Base-by-base conservation (phyloP, 2,329 filamentous ascomycete genomes). In the Neofusicoccum ribis region DNA sequence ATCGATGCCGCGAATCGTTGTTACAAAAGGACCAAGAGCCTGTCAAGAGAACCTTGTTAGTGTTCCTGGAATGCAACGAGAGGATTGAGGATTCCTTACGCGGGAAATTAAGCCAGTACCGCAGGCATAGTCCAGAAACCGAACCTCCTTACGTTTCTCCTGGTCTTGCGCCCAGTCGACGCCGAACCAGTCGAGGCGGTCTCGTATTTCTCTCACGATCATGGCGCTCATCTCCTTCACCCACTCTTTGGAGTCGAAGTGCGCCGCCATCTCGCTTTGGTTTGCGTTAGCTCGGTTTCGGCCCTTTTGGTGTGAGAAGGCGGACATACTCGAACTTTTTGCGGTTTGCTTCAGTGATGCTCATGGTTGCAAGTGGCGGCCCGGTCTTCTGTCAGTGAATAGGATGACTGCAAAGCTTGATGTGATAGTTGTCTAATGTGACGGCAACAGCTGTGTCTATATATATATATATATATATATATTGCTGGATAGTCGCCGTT, bases 111-210 rank as follows among this genome's bases (percentile, higher is more conserved):
- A 76, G 2, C 89, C 89, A 5, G 89, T 88, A 8, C 91, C 91
- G 72, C 90, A 93, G 15, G 91, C 91, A 76, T 93, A 93, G 73
- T 93, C 91, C 1, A 93, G 80, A 20, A 92, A 77, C 51, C 84
- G 83, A 47, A 87, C 71, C 52, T 74, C 68, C 31, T 71, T 64
- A 11, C 44, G 44, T 37, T 37, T 43, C 7, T 52, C 37, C 3
- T 56, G 27, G 3, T 64, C 50, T 14, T 76, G 75, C 50, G 77
- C 75, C 79, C 86, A 88, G 63, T 85, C 81, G 27, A 86, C 83
- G 47, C 86, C 88, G 65, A 91, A 84, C 80, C 90, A 91, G 61
- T 83, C 80, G 5, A 85, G 80, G 37, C 83, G 82, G 3, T 75
- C 75, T 67, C 81, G 80, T 14, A 91, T 80, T 69, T 85, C 81